These are phyloP conservation scores for Ciborinia camelliae DNA, from an alignment of 2,329 filamentous ascomycete genomes.

Conservation along the genomic window DNA sequence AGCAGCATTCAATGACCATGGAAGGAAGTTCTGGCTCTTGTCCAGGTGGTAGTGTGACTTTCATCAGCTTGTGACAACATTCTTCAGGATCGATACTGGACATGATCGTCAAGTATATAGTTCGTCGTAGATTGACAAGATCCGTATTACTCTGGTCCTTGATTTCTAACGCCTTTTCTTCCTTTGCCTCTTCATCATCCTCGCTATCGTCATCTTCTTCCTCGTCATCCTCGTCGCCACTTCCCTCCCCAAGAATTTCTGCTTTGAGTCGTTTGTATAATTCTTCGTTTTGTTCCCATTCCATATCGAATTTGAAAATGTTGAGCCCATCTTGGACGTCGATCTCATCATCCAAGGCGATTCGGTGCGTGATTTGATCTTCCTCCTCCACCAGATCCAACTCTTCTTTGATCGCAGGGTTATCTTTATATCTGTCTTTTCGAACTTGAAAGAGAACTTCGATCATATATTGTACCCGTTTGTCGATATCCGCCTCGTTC, in stretches of 20 bases:
- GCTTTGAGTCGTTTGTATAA: slow-evolving; percentile 87
- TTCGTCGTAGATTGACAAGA: slow-evolving; percentile 85
- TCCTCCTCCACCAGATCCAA: slow-evolving; percentile 95
- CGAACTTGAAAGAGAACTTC: slow-evolving; percentile 95
- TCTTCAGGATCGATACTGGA: slow-evolving; percentile 95
- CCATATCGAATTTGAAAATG: slow-evolving; percentile 88
- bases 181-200: slow-evolving; percentile 68
- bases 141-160: slow-evolving; percentile 98
- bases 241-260: slow-evolving; percentile 92
- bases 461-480: slow-evolving; percentile 98
- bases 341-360: slow-evolving; percentile 78
- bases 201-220: slow-evolving; percentile 63
- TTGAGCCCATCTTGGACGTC: slow-evolving; percentile 86
- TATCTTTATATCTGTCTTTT: slow-evolving; percentile 95
- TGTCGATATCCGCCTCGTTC: slow-evolving; percentile 95
- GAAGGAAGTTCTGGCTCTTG: slow-evolving; percentile 87
- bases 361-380: slow-evolving; percentile 90
- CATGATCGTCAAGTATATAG: slow-evolving; percentile 97
- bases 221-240: slow-evolving; percentile 71
- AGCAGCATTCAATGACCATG: slow-evolving; percentile 97
- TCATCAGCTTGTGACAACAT: slow-evolving; percentile 95
- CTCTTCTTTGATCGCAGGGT: slow-evolving; percentile 86
- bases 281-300: slow-evolving; percentile 88
- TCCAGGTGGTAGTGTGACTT: slow-evolving; percentile 81
- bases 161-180: slow-evolving; percentile 85